A percentile compares a stretch with the other conserved stretches of the same genome.
These are phyloP conservation scores for Euphrasia arctica DNA, from an alignment of 305 asterid genomes.

Conservation along the genomic window DNA sequence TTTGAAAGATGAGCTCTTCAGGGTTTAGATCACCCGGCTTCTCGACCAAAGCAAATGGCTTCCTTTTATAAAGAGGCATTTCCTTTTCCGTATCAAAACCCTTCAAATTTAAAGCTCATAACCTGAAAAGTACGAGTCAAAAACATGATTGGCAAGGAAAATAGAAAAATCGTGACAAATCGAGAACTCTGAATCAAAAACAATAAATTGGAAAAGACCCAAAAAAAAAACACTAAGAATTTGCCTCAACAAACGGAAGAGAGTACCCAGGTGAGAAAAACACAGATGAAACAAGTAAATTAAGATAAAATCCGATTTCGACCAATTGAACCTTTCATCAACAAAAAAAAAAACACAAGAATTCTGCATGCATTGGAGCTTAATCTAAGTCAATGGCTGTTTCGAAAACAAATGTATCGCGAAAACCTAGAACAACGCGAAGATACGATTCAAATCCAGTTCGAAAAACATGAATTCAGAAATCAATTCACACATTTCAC, in stretches of 20 bases:
- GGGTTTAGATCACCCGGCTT: constrained; percentile 80
- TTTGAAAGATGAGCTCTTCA: constrained; percentile 69
- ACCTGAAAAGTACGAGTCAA: constrained; percentile 29
- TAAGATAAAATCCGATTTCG: constrained; percentile 24
- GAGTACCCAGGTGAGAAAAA: constrained; percentile 17
- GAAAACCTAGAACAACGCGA: constrained; percentile 17
- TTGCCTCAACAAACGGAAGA: constrained; percentile 4
- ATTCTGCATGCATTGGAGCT: constrained; percentile 44
- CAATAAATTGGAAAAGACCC: constrained; percentile 4
- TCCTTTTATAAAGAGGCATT: constrained; percentile 85
- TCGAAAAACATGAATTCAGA: constrained; percentile 15
- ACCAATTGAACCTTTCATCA: constrained; percentile 5
- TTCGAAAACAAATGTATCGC: constrained; percentile 26
- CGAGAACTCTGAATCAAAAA: constrained; percentile 25
- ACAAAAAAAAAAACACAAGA: constrained; percentile 5
- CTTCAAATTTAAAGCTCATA: constrained; percentile 34
- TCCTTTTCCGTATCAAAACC: constrained; percentile 27
- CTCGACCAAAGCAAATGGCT: constrained; percentile 58
- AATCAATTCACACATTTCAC: constrained; percentile 13
- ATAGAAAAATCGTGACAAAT: constrained; percentile 15
- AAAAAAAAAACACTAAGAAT: constrained; percentile 16
- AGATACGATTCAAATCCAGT: constrained; percentile 22
- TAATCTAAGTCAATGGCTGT: constrained; percentile 28
- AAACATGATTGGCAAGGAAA: constrained; percentile 26
- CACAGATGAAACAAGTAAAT: background rate